Evolutionary conservation across 208 protist species (phyloP).

Genomic region (Vickermania spadyakhi): DNA sequence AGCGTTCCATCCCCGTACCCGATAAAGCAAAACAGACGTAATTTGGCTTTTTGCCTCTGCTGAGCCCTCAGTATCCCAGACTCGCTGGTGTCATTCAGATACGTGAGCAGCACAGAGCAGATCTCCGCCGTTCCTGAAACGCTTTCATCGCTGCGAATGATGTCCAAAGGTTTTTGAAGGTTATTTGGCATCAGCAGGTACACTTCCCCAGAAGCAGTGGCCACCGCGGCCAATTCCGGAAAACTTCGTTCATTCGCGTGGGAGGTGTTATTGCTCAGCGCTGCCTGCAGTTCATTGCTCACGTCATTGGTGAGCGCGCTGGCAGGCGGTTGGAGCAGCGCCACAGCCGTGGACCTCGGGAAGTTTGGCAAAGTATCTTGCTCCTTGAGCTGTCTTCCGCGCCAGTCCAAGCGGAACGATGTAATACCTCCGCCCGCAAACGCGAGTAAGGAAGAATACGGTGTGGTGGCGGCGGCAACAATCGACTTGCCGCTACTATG

Average conservation of each 20-base stretch:
- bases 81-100: slow-evolving; percentile 20
- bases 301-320: slow-evolving; percentile 14
- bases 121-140: slow-evolving; percentile 13
- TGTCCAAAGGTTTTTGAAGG: slow-evolving; percentile 61
- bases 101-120: slow-evolving; percentile 67
- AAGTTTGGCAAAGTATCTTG: slow-evolving; percentile 56
- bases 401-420: slow-evolving; percentile 59
- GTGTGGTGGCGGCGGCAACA: slow-evolving; percentile 49
- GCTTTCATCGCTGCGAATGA: slow-evolving; percentile 22
- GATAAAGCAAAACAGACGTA: slow-evolving; percentile 59
- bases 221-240: slow-evolving; percentile 49
- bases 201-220: slow-evolving; percentile 51
- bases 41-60: slow-evolving; percentile 7
- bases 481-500: slow-evolving; percentile 71
- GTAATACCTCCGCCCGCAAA: slow-evolving; percentile 62
- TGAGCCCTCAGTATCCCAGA: slow-evolving; percentile 2
- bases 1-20: slow-evolving; percentile 65
- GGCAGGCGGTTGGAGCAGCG: slow-evolving; percentile 41
- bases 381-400: slow-evolving; percentile 45
- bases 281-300: slow-evolving; percentile 17
- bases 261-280: slow-evolving; percentile 14
- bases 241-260: background rate
- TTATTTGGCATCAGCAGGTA: slow-evolving; percentile 49
- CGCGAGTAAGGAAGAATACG: slow-evolving; percentile 34
- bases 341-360: slow-evolving; percentile 38